Evolutionary conservation across 2,329 filamentous ascomycete species (phyloP).

Genomic region (Aureobasidium musti): DNA sequence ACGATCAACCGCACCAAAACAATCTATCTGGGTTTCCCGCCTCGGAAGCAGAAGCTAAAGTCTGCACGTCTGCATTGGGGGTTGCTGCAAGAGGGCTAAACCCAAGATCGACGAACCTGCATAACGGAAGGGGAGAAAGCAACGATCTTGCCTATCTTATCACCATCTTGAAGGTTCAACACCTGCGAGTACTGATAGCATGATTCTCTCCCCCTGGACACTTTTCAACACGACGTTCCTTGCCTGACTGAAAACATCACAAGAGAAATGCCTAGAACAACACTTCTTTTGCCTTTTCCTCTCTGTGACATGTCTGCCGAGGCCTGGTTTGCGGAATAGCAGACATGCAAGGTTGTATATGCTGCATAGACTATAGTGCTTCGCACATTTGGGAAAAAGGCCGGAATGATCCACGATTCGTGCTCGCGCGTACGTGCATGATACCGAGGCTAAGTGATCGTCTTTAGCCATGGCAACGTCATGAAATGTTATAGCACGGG

Average conservation of each 20-base stretch:
- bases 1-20: neutral
- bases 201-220: neutral
- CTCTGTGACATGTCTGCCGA: neutral
- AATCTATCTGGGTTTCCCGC: constrained; percentile 18
- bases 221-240: neutral
- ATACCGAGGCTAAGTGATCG: neutral
- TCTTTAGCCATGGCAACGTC: neutral
- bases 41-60: neutral
- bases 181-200: neutral
- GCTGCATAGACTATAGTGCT: constrained; percentile 6
- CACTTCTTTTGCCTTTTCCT: neutral
- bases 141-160: neutral
- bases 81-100: neutral
- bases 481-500: neutral
- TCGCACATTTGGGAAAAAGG: neutral
- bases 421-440: constrained; percentile 15
- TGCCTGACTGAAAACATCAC: neutral
- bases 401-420: neutral
- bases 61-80: neutral
- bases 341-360: neutral
- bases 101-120: constrained; percentile 27
- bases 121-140: neutral
- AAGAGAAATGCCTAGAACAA: neutral
- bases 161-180: neutral
- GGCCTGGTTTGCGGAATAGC: neutral